Evolutionary conservation across 2,329 filamentous ascomycete species (phyloP).

Genomic region (Cryphonectria naterciae): DNA sequence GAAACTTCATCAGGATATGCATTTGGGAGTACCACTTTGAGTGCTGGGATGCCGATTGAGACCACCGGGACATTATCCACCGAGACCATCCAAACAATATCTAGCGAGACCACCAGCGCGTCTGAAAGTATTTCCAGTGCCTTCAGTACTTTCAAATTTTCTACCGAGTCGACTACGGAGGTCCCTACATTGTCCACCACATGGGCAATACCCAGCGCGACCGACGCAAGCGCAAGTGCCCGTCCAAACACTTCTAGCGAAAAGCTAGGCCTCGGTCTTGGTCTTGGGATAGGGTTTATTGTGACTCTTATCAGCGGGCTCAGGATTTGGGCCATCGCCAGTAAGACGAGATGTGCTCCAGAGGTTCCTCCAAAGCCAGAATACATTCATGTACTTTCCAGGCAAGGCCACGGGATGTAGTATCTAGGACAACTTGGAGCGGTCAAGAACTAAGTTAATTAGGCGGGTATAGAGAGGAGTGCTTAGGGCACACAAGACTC

Average conservation of each 20-base stretch:
- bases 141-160: not conserved
- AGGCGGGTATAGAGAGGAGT: not conserved
- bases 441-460: not conserved
- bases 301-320: not conserved
- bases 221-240: not conserved
- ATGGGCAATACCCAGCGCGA: not conserved
- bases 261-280: conserved; percentile 1
- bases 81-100: not conserved
- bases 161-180: not conserved
- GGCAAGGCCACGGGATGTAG: not conserved
- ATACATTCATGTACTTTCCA: not conserved
- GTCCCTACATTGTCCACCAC: not conserved
- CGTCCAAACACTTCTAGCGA: not conserved
- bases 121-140: not conserved
- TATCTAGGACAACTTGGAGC: not conserved
- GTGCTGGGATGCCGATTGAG: no score
- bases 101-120: not conserved
- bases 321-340: not conserved
- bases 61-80: no score
- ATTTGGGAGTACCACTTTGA: no score
- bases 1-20: no score
- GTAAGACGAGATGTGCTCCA: not conserved
- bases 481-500: not conserved
- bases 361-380: not conserved
- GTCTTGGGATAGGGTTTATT: not conserved